phyloP scores from a whole-genome alignment of 305 asterid genomes.

The Rubia occidens region DNA sequence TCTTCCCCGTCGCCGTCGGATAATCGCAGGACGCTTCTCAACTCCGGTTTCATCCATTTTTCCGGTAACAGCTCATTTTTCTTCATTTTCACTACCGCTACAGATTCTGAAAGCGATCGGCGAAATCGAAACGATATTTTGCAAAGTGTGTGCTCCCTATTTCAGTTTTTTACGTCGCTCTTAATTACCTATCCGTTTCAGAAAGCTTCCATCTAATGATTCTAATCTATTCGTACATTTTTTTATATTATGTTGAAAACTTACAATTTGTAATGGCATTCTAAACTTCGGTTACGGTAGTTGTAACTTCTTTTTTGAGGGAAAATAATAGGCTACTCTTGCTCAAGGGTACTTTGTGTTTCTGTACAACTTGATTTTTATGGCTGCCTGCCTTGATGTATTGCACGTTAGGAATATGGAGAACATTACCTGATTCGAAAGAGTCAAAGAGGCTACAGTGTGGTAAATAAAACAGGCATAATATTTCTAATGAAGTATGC shows the following conservation, averaged over 20 bases:
- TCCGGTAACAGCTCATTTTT: conserved; percentile 15
- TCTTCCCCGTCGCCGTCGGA: conserved; percentile 8
- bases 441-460: background rate
- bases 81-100: background rate
- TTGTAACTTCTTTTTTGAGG: too few relatives aligned
- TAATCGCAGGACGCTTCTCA: conserved; percentile 8
- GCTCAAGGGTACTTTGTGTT: background rate
- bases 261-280: too few relatives aligned
- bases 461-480: background rate
- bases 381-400: background rate
- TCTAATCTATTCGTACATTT: background rate
- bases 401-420: background rate
- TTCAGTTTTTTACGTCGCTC: background rate
- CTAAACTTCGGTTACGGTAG: background rate
- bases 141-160: background rate
- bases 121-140: background rate
- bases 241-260: background rate
- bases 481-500: too few relatives aligned
- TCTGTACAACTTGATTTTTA: too few relatives aligned
- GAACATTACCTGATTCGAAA: background rate
- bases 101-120: background rate
- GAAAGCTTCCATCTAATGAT: background rate
- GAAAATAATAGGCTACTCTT: background rate
- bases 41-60: conserved; percentile 19
- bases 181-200: background rate